These are phyloP conservation scores for Akanthomyces lecanii DNA, from an alignment of 2,329 filamentous ascomycete species.

Conservation along the genomic window DNA sequence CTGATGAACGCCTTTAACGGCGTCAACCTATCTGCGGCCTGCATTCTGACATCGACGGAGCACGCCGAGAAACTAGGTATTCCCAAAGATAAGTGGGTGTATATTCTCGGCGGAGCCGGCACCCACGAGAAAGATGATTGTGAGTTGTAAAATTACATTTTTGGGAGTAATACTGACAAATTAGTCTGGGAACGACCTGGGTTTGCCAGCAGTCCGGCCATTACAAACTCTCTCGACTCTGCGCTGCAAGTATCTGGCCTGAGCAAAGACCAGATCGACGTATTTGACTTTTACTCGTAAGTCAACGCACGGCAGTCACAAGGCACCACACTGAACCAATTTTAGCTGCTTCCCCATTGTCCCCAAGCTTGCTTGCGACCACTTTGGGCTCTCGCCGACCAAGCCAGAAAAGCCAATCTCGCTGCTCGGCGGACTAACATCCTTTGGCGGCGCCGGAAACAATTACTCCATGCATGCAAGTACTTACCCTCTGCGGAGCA, in stretches of 20 bases:
- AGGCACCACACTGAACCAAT: not conserved
- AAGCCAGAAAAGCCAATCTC: constrained; percentile 50
- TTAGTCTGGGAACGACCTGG: constrained; percentile 59
- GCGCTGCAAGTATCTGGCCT: constrained; percentile 46
- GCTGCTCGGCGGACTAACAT: constrained; percentile 61
- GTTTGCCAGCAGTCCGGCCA: constrained; percentile 54
- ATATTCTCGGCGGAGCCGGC: constrained; percentile 60
- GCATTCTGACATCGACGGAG: constrained; percentile 55
- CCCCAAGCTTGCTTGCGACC: constrained; percentile 59
- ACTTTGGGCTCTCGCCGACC: constrained; percentile 50
- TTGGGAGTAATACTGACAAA: not conserved
- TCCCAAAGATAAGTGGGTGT: constrained; percentile 55
- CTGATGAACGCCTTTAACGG: constrained; percentile 70
- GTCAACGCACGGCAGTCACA: constrained; percentile 17
- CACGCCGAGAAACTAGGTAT: constrained; percentile 52
- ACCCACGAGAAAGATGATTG: constrained; percentile 54
- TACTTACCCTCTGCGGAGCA: constrained; percentile 29
- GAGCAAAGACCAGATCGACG: constrained; percentile 48
- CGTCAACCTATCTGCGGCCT: constrained; percentile 59
- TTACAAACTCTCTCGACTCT: constrained; percentile 53
- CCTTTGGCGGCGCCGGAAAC: constrained; percentile 66
- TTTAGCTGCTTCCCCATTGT: constrained; percentile 64
- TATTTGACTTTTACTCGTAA: constrained; percentile 61
- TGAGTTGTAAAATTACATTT: constrained; percentile 21
- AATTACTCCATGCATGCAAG: constrained; percentile 66